Evolutionary conservation across 495 filamentous ascomycete species (phyloP), one percentile per base, ranked within the genome.

Genomic region (Podospora bellae-mahoneyi): DNA sequence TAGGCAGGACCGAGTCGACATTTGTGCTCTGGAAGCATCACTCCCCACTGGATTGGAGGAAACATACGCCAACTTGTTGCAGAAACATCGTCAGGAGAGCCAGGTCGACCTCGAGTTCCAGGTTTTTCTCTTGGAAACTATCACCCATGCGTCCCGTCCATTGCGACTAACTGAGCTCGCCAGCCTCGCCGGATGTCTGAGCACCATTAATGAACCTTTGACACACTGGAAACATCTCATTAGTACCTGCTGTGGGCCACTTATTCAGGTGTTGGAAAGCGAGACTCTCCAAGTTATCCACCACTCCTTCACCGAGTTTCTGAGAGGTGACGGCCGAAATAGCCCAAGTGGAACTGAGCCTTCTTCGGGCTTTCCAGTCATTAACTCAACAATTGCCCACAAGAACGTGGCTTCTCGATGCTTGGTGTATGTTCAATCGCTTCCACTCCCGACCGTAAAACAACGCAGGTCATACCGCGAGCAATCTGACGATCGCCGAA

Each of bases 221-320:
- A 20, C 30, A 32, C 30, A 32, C 54, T 55, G 54, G 54, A 72
- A 69, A 54, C 44, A 59, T 2, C 57, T 72, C 18, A 57, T 72
- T 55, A 28, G 5, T 44, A 61, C 27, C 39, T 74, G 64, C 65
- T 84, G 81, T 73, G 84, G 83, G 4, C 77, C 81, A 16, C 71
- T 85, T 58, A 70, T 85, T 0, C 79, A 84, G 66, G 73, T 85
- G 32, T 70, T 81, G 4, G 75, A 77, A 23, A 80, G 84, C 64
- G 83, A 85, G 67, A 82, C 79, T 0, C 72, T 85, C 19, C 76
- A 70, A 15, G 73, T 84, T 15, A 78, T 85, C 56, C 84, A 86
- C 63, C 84, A 85, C 67, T 84, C 83, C 30, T 81, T 85, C 56
- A 84, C 83, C 16, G 84, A 86, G 65, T 86, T 81, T 68, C 73